Evolutionary conservation across 1,139 yeast genomes (phyloP).

Genomic region (Schwanniomyces etchellsii): DNA sequence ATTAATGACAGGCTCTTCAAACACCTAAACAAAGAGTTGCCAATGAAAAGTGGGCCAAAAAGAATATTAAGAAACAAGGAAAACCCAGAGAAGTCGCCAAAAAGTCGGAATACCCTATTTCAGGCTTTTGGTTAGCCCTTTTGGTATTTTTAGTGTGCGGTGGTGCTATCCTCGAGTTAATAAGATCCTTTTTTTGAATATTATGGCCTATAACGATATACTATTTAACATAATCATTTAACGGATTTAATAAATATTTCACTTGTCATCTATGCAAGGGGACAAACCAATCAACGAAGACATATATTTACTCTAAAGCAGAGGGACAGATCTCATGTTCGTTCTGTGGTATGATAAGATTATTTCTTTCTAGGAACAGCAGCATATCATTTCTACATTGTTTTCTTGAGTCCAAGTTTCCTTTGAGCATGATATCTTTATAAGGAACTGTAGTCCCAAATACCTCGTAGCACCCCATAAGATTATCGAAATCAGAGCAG

Average conservation of each 20-base stretch:
- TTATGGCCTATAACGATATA: too few relatives aligned
- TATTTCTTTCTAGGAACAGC: too few relatives aligned
- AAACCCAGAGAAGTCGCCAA: constrained; percentile 42
- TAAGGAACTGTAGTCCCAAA: constrained; percentile 12
- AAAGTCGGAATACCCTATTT: constrained; percentile 41
- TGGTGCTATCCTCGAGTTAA: constrained; percentile 72
- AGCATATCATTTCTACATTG: too few relatives aligned
- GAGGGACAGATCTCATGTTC: too few relatives aligned
- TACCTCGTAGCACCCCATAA: constrained; percentile 7
- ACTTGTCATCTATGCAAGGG: too few relatives aligned
- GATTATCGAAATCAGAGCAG: constrained; percentile 7
- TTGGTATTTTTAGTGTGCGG: constrained; percentile 73
- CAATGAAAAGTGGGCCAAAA: constrained; percentile 73
- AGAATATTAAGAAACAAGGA: constrained; percentile 65
- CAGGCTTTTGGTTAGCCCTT: constrained; percentile 54
- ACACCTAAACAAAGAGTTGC: constrained; percentile 84
- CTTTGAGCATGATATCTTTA: background rate
- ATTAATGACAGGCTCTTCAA: constrained; percentile 59
- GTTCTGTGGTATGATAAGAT: too few relatives aligned
- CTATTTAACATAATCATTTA: too few relatives aligned
- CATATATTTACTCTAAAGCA: too few relatives aligned
- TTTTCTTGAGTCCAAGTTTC: background rate
- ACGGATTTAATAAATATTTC: too few relatives aligned
- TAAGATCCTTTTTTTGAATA: constrained; percentile 43
- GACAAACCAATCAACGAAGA: too few relatives aligned